Percentiles rank a stretch among this genome's conserved stretches.
Conservation (phyloP, 2,329 filamentous ascomycete species). For the Penicillium concentricum region DNA sequence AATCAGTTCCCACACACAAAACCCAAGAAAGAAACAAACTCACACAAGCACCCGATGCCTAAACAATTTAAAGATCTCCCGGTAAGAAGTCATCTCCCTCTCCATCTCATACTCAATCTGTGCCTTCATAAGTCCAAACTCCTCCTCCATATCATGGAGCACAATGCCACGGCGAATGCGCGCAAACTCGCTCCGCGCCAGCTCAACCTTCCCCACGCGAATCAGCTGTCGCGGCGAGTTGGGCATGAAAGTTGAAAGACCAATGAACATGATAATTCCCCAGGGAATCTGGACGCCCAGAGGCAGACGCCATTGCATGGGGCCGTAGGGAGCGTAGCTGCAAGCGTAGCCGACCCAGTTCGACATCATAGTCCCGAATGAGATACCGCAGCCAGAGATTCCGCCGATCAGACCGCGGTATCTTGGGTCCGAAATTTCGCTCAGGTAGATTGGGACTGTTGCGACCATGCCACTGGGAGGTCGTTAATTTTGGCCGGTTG, state of each 20-base stretch:
- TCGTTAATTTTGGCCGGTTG: background rate
- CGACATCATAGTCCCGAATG: constrained; percentile 56
- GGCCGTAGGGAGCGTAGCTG: constrained; percentile 53
- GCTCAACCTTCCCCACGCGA: constrained; percentile 49
- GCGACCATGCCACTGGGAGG: constrained; percentile 46
- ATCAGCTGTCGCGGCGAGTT: constrained; percentile 56
- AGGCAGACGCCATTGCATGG: constrained; percentile 56
- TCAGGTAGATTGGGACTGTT: constrained; percentile 57
- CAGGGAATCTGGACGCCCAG: constrained; percentile 57
- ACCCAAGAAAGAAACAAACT: constrained; percentile 13
- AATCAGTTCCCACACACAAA: constrained; percentile 10
- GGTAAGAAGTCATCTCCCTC: constrained; percentile 53
- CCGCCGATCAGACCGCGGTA: constrained; percentile 55
- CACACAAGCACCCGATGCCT: constrained; percentile 53
- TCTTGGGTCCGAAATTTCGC: constrained; percentile 52
- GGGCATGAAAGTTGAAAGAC: constrained; percentile 56
- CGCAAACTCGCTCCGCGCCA: constrained; percentile 50
- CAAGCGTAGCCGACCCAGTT: constrained; percentile 61
- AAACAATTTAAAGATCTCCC: constrained; percentile 54
- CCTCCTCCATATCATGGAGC: constrained; percentile 47
- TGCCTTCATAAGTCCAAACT: constrained; percentile 55
- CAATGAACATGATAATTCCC: constrained; percentile 56
- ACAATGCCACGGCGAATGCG: constrained; percentile 50
- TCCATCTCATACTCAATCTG: constrained; percentile 60
- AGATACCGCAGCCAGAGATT: constrained; percentile 55